Conservation (phyloP, 202 grass and related monocot species). For the Schoenoplectus tabernaemontani region DNA sequence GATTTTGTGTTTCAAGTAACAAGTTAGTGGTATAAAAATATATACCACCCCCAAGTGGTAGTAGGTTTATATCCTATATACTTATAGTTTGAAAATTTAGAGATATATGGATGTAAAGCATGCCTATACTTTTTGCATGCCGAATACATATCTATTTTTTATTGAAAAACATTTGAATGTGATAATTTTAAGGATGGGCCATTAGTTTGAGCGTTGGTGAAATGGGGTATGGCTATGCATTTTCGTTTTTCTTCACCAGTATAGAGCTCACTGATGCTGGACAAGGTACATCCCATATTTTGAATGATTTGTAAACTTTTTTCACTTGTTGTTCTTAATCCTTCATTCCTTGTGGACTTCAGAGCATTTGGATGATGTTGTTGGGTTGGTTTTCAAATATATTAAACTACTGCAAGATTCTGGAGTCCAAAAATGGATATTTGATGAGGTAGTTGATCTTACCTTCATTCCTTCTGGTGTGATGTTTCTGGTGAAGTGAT, state of each 20-base stretch:
- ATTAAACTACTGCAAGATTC: constrained; percentile 66
- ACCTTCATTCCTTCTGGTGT: background rate
- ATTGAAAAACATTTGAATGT: no score
- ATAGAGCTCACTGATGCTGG: constrained; percentile 91
- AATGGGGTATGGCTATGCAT: constrained; percentile 59
- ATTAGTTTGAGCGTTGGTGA: constrained; percentile 75
- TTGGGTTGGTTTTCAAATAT: constrained; percentile 85
- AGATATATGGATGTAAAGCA: background rate
- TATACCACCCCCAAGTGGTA: background rate
- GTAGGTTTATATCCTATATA: background rate
- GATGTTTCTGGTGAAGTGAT: background rate
- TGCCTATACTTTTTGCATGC: background rate
- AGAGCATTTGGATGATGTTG: constrained; percentile 84
- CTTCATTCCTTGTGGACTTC: constrained; percentile 24
- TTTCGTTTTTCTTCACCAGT: constrained; percentile 68
- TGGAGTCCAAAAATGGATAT: constrained; percentile 77
- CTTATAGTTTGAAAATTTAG: background rate
- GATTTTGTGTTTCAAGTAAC: background rate
- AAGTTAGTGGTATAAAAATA: background rate
- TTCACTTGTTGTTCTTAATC: background rate
- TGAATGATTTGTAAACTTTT: background rate
- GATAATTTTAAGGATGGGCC: constrained; percentile 91
- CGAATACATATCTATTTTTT: no score
- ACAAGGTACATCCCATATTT: constrained; percentile 63
- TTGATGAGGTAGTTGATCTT: constrained; percentile 66